These are phyloP conservation scores for Adansonia grandidieri DNA, from an alignment of 441 rosid species.

Conservation along the genomic window DNA sequence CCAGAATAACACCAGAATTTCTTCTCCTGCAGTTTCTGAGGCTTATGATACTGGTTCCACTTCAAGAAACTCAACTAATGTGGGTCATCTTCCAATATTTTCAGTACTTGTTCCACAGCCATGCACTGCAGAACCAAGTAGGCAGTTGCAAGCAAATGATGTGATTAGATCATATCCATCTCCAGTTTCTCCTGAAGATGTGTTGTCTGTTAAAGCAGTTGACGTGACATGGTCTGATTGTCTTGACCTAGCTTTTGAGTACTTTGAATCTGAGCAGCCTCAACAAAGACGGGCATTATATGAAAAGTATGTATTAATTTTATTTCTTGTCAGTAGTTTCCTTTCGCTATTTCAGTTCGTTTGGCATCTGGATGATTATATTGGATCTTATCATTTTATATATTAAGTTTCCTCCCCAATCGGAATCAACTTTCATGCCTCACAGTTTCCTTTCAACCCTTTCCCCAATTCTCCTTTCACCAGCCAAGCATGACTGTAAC, in stretches of 20 bases:
- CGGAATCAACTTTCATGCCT: neutral
- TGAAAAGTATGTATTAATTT: constrained; percentile 41
- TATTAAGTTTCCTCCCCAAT: neutral
- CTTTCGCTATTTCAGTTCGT: neutral
- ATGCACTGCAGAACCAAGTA: constrained; percentile 20
- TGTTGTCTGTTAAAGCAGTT: constrained; percentile 23
- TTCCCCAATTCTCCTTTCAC: neutral
- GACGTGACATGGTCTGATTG: constrained; percentile 29
- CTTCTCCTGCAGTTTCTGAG: constrained; percentile 26
- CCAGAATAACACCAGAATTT: constrained; percentile 1
- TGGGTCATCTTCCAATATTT: constrained; percentile 33
- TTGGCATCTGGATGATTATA: neutral
- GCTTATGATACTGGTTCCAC: constrained; percentile 12
- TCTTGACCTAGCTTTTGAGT: constrained; percentile 53
- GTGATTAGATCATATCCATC: constrained; percentile 24
- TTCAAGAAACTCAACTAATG: constrained; percentile 21
- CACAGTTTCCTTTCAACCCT: neutral
- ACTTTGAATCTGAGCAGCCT: constrained; percentile 58
- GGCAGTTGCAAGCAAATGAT: constrained; percentile 14
- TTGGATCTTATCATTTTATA: neutral
- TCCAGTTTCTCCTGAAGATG: constrained; percentile 24
- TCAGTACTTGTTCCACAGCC: constrained; percentile 43
- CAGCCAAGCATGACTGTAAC: neutral
- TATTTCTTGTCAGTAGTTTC: neutral
- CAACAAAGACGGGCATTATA: constrained; percentile 54